Evolutionary conservation across 768 basidiomycete species (phyloP).

Genomic region (Tubosaeta sp.): DNA sequence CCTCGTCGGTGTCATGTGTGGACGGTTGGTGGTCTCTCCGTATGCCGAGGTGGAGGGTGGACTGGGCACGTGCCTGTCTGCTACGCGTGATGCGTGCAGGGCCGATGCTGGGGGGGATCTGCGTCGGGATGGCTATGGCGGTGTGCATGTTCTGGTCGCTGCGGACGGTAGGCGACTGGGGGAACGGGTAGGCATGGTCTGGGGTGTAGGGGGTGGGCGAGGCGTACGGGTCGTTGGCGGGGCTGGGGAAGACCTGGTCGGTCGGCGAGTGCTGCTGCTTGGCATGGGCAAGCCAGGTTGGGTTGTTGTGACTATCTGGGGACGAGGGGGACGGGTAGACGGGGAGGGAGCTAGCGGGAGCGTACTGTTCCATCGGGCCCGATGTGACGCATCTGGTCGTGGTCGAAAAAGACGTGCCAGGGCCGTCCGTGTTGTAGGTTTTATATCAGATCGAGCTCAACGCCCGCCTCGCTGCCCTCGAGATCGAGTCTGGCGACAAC

Average conservation of each 20-base stretch:
- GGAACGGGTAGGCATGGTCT: conserved; percentile 27
- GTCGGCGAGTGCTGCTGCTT: conserved; percentile 16
- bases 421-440: conserved; percentile 22
- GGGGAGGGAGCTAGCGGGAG: conserved; percentile 22
- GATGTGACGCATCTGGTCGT: conserved; percentile 35
- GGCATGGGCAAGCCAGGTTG: conserved; percentile 26
- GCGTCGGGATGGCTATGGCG: conserved; percentile 30
- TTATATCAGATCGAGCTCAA: conserved; percentile 26
- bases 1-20: conserved; percentile 28
- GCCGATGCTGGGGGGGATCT: conserved; percentile 50
- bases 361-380: conserved; percentile 33
- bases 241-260: conserved; percentile 34
- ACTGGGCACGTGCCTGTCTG: conserved; percentile 36
- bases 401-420: conserved; percentile 30
- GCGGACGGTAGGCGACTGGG: conserved; percentile 29
- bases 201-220: conserved; percentile 22
- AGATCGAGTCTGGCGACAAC: conserved; percentile 15
- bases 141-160: conserved; percentile 25
- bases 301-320: conserved; percentile 26
- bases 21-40: conserved; percentile 26
- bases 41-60: conserved; percentile 31
- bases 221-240: conserved; percentile 36
- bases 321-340: conserved; percentile 30
- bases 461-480: not conserved
- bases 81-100: conserved; percentile 47